Evolutionary conservation across 192 early-diverging fungal genomes (phyloP), one percentile per base, ranked within the genome.

Genomic region (Backusella liffmaniae): DNA sequence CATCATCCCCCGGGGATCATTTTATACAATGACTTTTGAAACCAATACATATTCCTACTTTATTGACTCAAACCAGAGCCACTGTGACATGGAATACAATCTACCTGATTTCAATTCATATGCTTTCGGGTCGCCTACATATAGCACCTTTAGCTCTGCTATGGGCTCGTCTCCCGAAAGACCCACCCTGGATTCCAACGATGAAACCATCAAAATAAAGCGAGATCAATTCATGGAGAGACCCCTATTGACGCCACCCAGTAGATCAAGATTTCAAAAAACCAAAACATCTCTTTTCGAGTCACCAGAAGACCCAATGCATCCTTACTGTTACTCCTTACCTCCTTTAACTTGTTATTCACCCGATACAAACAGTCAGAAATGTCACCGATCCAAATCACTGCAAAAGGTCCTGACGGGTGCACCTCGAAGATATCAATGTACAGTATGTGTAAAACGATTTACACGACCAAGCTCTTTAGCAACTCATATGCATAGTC

Each of bases 361-460:
- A 29, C 10, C 56, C 2, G 26, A 62, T 2, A 3, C 9, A 10
- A 10, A 7, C 10, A 39, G 10, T 10, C 37, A 39, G 10, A 39
- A 39, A 3, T 39, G 9, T 39, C 37, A 39, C 9, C 56, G 26
- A 29, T 10, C 56, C 10, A 62, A 62, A 12, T 5, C 23, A 10
- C 46, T 49, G 10, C 23, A 39, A 12, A 70, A 41, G 4, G 26
- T 41, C 13, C 6, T 37, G 8, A 76, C 41, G 42, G 37, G 34
- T n/a, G 76, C 79, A 26, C 79, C 79, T 13, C 77, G 77, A 29
- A 44, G 79, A 65, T 78, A 78, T 46, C 69, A 73, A 39, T 78
- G 77, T 59, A 42, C 62, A 9, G 29, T 70, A 9, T 78, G 77
- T 62, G 10, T 46, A 4, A 78, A 78, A 30, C 32, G 67, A 34